These are phyloP conservation scores for Fusarium newnesense DNA, from an alignment of 2,329 filamentous ascomycete species.

Conservation along the genomic window DNA sequence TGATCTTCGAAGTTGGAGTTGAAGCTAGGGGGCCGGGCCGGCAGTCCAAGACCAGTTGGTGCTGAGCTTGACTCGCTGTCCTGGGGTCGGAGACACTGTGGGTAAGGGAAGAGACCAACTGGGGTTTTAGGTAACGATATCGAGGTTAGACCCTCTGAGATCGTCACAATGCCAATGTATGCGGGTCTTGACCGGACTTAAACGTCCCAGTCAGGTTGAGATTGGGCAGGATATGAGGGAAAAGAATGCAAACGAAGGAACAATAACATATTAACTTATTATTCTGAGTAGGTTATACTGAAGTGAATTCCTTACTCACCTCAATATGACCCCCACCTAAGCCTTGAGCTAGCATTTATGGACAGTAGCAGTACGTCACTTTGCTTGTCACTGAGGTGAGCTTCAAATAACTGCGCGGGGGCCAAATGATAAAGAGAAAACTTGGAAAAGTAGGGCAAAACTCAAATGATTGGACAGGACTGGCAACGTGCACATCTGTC, in stretches of 20 bases:
- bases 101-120: constrained; percentile 22
- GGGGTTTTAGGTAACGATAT: constrained; percentile 35
- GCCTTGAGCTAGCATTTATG: neutral
- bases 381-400: neutral
- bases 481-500: constrained; percentile 6
- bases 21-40: constrained; percentile 31
- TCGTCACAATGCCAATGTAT: constrained; percentile 18
- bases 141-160: constrained; percentile 22
- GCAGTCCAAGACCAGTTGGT: constrained; percentile 30
- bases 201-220: constrained; percentile 27
- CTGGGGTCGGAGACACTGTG: constrained; percentile 13
- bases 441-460: neutral
- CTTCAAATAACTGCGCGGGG: neutral
- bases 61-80: constrained; percentile 2
- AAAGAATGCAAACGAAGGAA: neutral
- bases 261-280: neutral
- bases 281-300: neutral
- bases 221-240: constrained; percentile 17
- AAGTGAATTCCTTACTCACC: constrained; percentile 5
- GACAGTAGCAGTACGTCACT: constrained; percentile 17
- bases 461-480: neutral
- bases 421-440: neutral
- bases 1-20: neutral
- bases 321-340: constrained; percentile 1
- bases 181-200: constrained; percentile 18